A percentile compares a stretch with the other conserved stretches of the same genome.
Conservation (phyloP, 345 rosid genomes). For the Populus pruinosa region DNA sequence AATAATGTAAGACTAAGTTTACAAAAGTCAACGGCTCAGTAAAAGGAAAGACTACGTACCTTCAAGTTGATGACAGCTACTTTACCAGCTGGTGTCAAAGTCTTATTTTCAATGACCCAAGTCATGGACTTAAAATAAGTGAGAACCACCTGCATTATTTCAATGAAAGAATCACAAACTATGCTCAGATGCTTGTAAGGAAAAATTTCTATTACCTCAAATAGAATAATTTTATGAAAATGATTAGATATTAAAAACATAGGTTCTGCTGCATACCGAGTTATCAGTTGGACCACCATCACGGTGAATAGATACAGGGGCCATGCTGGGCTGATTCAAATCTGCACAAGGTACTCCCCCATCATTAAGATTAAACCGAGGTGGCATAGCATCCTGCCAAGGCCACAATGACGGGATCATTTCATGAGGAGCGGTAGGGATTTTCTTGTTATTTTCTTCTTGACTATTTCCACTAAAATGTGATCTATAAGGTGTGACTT, state of each 20-base stretch:
- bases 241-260: background rate
- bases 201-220: background rate
- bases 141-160: slow-evolving; percentile 49
- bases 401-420: slow-evolving; percentile 52
- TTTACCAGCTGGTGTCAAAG: slow-evolving; percentile 34
- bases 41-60: slow-evolving; percentile 27
- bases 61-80: slow-evolving; percentile 61
- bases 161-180: background rate
- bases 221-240: background rate
- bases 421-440: slow-evolving; percentile 31
- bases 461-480: slow-evolving; percentile 37
- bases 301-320: slow-evolving; percentile 44
- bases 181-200: background rate
- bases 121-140: slow-evolving; percentile 70
- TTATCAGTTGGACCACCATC: slow-evolving; percentile 39
- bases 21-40: background rate
- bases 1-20: background rate
- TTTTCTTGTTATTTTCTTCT: slow-evolving; percentile 42
- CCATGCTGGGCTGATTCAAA: slow-evolving; percentile 52
- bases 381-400: slow-evolving; percentile 47
- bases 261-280: slow-evolving; percentile 31
- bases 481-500: slow-evolving; percentile 33
- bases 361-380: slow-evolving; percentile 48
- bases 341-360: slow-evolving; percentile 47
- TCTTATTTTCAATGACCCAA: slow-evolving; percentile 58